Evolutionary conservation across 1,284 basidiomycete species (phyloP).

Genomic region (Ceratobasidium sp.): DNA sequence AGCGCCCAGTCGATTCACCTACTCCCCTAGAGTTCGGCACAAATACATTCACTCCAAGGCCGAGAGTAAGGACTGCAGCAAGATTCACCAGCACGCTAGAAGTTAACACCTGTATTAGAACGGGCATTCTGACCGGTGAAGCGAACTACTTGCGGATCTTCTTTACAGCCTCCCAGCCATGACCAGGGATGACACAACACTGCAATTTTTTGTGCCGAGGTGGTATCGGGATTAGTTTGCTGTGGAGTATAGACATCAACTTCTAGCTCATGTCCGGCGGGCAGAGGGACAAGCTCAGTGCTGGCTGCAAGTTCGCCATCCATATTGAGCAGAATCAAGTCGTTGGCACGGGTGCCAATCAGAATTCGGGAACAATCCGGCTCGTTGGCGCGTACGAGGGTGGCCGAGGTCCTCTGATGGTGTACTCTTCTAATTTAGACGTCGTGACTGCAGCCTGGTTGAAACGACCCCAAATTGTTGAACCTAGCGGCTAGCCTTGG

Average conservation of each 20-base stretch:
- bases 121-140: constrained; percentile 31
- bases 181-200: constrained; percentile 83
- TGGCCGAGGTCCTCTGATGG: not conserved
- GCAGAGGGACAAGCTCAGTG: constrained; percentile 29
- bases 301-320: not conserved
- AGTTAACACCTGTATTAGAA: constrained; percentile 52
- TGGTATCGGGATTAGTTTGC: not conserved
- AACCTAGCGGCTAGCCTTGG: not conserved
- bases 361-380: not conserved
- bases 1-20: constrained; percentile 75
- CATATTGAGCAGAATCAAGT: not conserved
- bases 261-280: constrained; percentile 29
- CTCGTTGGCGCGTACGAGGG: not conserved
- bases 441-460: not conserved
- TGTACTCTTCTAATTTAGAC: not conserved
- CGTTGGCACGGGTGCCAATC: not conserved
- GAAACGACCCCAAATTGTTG: not conserved
- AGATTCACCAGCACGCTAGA: constrained; percentile 56
- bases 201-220: constrained; percentile 56
- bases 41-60: constrained; percentile 69
- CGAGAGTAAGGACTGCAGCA: constrained; percentile 54
- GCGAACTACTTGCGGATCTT: constrained; percentile 72
- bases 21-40: constrained; percentile 82
- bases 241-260: constrained; percentile 26
- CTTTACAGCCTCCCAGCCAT: constrained; percentile 78